Percentiles rank a stretch among this genome's conserved stretches.
phyloP scores from a whole-genome alignment of 805 yeast genomes.

The Myxozyma melibiosi region DNA sequence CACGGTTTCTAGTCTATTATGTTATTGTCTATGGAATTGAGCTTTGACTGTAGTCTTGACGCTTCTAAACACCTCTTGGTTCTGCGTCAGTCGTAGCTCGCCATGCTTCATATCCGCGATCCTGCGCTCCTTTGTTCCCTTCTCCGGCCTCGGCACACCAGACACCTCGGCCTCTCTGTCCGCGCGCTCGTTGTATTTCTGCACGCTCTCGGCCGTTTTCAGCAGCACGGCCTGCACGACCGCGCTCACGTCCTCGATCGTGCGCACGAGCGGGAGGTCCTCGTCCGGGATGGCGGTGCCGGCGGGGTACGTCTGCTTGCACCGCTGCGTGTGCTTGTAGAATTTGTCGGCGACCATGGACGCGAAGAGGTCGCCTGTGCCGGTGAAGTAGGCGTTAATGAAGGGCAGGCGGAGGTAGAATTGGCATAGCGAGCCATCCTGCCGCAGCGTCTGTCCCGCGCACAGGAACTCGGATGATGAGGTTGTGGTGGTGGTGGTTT shows the following conservation, averaged over 20 bases:
- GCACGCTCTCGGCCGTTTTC: conserved; percentile 47
- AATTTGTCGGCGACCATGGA: conserved; percentile 72
- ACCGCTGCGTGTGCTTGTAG: conserved; percentile 30
- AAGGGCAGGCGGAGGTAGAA: conserved; percentile 45
- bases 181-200: conserved; percentile 13
- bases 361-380: conserved; percentile 91
- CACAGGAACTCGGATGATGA: conserved; percentile 30
- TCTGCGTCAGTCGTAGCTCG: conserved; percentile 28
- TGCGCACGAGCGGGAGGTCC: conserved; percentile 38
- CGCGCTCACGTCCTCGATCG: conserved; percentile 53
- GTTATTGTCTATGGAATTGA: conserved; percentile 7
- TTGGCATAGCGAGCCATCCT: conserved; percentile 9
- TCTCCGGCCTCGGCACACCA: conserved; percentile 21
- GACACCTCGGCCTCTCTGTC: conserved; percentile 4
- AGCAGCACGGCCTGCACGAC: conserved; percentile 57
- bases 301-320: conserved; percentile 8
- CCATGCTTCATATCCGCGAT: conserved; percentile 32
- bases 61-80: conserved; percentile 17
- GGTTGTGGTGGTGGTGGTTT: conserved; percentile 35
- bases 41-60: conserved; percentile 13
- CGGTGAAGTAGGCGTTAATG: conserved; percentile 83
- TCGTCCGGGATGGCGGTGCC: conserved; percentile 36
- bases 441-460: conserved; percentile 20
- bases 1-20: not conserved
- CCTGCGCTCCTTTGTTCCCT: conserved; percentile 28